phyloP scores from a whole-genome alignment of 2,329 filamentous ascomycete species.

The Colletotrichum simmondsii region DNA sequence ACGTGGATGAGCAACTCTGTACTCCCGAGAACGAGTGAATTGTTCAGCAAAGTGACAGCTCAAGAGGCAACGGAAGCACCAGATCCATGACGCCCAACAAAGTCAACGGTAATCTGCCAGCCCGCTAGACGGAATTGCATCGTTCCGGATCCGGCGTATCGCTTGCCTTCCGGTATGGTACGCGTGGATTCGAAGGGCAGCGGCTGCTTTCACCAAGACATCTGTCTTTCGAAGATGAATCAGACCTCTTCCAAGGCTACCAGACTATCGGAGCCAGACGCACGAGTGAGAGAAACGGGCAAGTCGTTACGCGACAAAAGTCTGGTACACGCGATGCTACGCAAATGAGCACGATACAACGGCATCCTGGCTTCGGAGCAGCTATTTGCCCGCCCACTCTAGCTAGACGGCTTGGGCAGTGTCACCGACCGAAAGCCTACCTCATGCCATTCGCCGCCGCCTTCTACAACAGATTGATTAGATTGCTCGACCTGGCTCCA shows the following conservation, averaged over 20 bases:
- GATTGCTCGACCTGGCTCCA: conserved; percentile 11
- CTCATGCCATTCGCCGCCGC: conserved; percentile 24
- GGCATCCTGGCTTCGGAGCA: conserved; percentile 27
- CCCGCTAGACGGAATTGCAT: conserved; percentile 3
- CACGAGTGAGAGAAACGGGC: conserved; percentile 16
- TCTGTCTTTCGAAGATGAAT: not conserved
- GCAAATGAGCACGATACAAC: conserved; percentile 18
- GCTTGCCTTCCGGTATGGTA: conserved; percentile 4
- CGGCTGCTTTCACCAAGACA: conserved; percentile 15
- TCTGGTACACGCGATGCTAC: conserved; percentile 19
- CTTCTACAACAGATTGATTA: conserved; percentile 35
- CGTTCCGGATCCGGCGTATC: conserved; percentile 19
- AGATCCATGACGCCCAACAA: not conserved
- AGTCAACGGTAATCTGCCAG: not conserved
- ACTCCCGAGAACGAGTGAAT: not conserved
- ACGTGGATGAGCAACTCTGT: not conserved
- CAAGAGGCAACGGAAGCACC: not conserved
- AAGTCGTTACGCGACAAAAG: conserved; percentile 1
- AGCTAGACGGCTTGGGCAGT: conserved; percentile 10
- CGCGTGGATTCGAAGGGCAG: not conserved
- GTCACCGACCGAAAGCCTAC: conserved; percentile 23
- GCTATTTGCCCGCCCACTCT: conserved; percentile 19
- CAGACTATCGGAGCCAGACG: not conserved
- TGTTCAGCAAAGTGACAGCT: not conserved
- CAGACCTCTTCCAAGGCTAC: not conserved